phyloP scores from a whole-genome alignment of 2,329 filamentous ascomycete genomes.

The Exophiala xenobiotica region DNA sequence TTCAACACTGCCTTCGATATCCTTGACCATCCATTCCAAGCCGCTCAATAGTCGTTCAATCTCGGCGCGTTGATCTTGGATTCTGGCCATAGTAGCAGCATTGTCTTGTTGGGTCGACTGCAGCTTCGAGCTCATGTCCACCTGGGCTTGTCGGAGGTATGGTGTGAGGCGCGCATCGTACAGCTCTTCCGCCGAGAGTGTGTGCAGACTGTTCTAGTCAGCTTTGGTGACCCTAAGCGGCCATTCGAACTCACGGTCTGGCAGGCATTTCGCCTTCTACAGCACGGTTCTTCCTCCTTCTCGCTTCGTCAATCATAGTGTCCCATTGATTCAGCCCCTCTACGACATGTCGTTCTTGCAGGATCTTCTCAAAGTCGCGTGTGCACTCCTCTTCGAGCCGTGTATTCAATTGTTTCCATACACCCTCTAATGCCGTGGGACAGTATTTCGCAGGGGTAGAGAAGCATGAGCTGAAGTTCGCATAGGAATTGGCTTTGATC shows the following conservation, averaged over 20 bases:
- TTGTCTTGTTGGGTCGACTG: conserved; percentile 54
- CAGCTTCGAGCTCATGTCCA: conserved; percentile 51
- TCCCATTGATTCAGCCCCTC: conserved; percentile 61
- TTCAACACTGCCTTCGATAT: conserved; percentile 54
- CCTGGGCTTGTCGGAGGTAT: conserved; percentile 52
- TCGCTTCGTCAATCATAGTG: conserved; percentile 58
- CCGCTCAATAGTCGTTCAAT: conserved; percentile 56
- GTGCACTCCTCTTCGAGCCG: conserved; percentile 58
- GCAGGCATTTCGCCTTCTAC: conserved; percentile 24
- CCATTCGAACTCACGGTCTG: conserved; percentile 18
- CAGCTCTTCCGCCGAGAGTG: conserved; percentile 55
- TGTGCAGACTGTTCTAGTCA: conserved; percentile 52
- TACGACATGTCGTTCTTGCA: conserved; percentile 57
- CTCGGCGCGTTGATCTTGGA: conserved; percentile 56
- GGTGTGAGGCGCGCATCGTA: conserved; percentile 60
- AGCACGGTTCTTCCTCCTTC: conserved; percentile 48
- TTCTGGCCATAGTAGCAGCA: conserved; percentile 49
- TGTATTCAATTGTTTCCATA: conserved; percentile 59
- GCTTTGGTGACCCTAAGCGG: conserved; percentile 2
- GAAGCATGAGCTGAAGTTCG: conserved; percentile 63
- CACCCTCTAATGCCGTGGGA: conserved; percentile 54
- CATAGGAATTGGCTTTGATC: conserved; percentile 60
- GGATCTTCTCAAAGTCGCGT: conserved; percentile 61
- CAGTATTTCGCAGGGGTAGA: conserved; percentile 61
- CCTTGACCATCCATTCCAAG: conserved; percentile 56